Evolutionary conservation across 169 alveolate genomes (phyloP).

Genomic region (Plasmodium sp.): DNA sequence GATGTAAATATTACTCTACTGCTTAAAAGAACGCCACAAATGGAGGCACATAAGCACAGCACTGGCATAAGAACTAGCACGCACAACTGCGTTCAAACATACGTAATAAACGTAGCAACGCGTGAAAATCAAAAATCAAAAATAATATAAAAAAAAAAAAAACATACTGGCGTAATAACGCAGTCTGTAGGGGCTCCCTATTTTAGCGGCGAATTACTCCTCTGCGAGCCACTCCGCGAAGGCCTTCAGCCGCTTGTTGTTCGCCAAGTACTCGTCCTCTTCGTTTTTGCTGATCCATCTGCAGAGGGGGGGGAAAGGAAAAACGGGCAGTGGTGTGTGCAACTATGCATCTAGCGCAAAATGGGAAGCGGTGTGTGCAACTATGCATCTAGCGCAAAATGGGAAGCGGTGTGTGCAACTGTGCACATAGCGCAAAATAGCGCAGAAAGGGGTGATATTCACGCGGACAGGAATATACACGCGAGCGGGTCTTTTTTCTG

Average conservation of each 20-base stretch:
- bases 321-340: background rate
- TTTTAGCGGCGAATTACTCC: conserved; percentile 15
- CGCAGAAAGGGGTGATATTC: background rate
- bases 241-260: conserved; percentile 64
- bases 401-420: too few relatives aligned
- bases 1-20: background rate
- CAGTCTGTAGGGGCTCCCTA: background rate
- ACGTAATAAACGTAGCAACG: background rate
- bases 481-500: background rate
- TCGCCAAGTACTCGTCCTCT: conserved; percentile 41
- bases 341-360: background rate
- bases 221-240: conserved; percentile 72
- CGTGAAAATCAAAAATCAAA: background rate
- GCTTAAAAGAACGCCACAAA: background rate
- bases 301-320: background rate
- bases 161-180: background rate
- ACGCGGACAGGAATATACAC: background rate
- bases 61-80: background rate
- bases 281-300: conserved; percentile 53
- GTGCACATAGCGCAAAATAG: too few relatives aligned
- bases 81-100: background rate
- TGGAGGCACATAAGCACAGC: background rate
- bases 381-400: too few relatives aligned
- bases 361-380: too few relatives aligned
- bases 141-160: background rate